Evolutionary conservation across 371 early-diverging fungal genomes (phyloP), one percentile per base, ranked within the genome.

Genomic region (Saksenaea vasiformis): DNA sequence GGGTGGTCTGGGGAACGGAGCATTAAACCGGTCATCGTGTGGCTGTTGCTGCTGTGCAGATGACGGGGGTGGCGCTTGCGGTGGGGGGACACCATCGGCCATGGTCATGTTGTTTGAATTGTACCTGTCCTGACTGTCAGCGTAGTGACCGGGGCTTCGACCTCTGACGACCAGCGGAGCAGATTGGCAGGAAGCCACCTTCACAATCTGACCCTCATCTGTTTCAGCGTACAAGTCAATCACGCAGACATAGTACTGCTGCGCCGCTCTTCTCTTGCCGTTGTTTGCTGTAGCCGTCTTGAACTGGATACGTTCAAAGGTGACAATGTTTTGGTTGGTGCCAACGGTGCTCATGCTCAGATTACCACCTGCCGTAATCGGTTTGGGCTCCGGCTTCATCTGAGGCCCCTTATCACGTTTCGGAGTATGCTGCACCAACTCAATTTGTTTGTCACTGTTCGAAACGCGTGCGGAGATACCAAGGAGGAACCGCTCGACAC

Each of bases 351-450:
- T 70, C 54, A 79, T 34, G 55, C 71, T 66, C 15, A 82, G 65
- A 24, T 76, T 70, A 7, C 85, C 85, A 24, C 84, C 86, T 13
- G 83, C 71, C 9, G 73, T 74, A 53, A 84, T 68, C 0, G 84
- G 72, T 61, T 79, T 75, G 26, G 85, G 84, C 24, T 71, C 67
- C 5, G 92, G 92, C 34, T 79, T 73, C 13, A 72, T 80, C 69
- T 92, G 91, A 7, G 93, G 92, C 0, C 93, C 93, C 68, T 92
- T 91, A 74, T 93, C 93, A 31, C 95, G 87, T 71, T 94, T 94
- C 14, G 93, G 86, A 5, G 95, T 93, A 64, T 93, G 93, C 71
- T 93, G 93, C 34, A 93, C 80, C 4, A 94, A 76, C 15, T 91
- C 91, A n/a, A 94, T 85, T 24, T 72, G 72, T 54, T 83, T 82